Conservation (phyloP, 768 basidiomycete species). For the Boletellus sp. region DNA sequence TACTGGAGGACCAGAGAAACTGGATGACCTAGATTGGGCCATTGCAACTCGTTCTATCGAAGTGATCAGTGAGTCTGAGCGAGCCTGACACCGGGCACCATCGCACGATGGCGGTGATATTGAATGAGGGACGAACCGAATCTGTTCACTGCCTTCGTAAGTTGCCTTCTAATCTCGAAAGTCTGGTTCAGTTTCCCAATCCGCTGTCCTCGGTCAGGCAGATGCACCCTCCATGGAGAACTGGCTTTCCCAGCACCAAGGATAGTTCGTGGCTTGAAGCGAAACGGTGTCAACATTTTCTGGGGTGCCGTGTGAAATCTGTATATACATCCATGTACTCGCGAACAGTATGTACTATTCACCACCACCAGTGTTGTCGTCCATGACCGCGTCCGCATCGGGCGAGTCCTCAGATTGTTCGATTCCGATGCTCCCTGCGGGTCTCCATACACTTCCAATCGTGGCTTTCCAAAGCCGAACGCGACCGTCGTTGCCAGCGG, state of each 20-base stretch:
- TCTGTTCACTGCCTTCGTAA: no score
- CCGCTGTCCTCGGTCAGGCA: no score
- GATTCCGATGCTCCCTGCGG: conserved; percentile 77
- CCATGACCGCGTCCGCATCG: conserved; percentile 44
- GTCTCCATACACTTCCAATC: conserved; percentile 78
- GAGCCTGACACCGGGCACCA: not conserved
- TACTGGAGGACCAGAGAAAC: conserved; percentile 5
- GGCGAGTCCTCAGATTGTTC: conserved; percentile 61
- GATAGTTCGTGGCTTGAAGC: not conserved
- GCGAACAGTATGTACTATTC: conserved; percentile 24
- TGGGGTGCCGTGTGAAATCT: not conserved
- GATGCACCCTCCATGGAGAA: no score
- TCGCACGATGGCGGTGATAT: no score
- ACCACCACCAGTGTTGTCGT: conserved; percentile 34
- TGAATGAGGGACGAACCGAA: no score
- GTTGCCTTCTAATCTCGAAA: no score
- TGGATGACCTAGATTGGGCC: conserved; percentile 26
- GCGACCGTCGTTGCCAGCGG: conserved; percentile 79
- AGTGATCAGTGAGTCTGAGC: not conserved
- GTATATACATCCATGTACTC: not conserved
- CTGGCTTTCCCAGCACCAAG: not conserved
- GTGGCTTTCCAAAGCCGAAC: conserved; percentile 85
- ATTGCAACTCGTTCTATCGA: conserved; percentile 9
- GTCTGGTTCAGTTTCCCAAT: no score
- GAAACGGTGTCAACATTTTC: not conserved